A percentile compares a stretch with the other conserved stretches of the same genome.
These are phyloP conservation scores for Cydonia oblonga DNA, from an alignment of 331 rosid genomes.

Conservation along the genomic window DNA sequence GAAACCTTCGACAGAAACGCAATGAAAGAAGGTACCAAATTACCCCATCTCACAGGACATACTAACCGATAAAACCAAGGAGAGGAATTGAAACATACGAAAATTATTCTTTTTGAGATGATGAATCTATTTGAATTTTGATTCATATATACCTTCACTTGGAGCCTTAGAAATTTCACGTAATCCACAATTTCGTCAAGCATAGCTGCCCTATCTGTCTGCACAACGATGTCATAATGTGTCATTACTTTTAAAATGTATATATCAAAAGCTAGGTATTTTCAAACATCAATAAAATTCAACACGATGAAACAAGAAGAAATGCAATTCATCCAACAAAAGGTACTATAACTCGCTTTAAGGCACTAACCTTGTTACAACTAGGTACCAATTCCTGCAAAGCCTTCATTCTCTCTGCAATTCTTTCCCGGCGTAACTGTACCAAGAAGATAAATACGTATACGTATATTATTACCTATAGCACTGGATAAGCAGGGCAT, in stretches of 20 bases:
- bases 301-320: not conserved
- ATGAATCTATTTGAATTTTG: not conserved
- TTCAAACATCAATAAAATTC: not conserved
- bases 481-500: not conserved
- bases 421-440: constrained; percentile 94
- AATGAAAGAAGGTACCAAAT: no score
- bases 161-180: constrained; percentile 96
- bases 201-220: constrained; percentile 96
- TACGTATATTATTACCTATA: not conserved
- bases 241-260: not conserved
- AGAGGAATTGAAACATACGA: no score
- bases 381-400: constrained; percentile 94
- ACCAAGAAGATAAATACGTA: constrained; percentile 11
- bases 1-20: no score
- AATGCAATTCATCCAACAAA: not conserved
- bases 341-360: not conserved
- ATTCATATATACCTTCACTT: constrained; percentile 62
- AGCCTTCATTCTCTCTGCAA: constrained; percentile 98
- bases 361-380: constrained; percentile 68
- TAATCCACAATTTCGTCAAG: constrained; percentile 96
- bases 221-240: constrained; percentile 16
- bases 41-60: no score
- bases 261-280: not conserved
- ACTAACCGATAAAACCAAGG: no score
- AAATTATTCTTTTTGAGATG: not conserved